Conservation (phyloP, 2,329 filamentous ascomycete species). For the Ophiosphaerella narmari region DNA sequence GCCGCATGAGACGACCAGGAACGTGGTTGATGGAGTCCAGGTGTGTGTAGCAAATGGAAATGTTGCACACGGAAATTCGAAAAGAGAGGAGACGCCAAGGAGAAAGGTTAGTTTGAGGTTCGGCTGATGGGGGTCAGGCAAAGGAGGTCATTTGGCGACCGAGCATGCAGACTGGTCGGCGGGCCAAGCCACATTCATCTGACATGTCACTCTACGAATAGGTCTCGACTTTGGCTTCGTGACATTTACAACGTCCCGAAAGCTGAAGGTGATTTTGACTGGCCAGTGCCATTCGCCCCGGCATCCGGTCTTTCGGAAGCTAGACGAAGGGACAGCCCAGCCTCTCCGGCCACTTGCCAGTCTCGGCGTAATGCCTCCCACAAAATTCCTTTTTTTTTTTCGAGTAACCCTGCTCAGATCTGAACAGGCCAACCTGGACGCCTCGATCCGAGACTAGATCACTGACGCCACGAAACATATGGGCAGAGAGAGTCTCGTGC, state of each 20-base stretch:
- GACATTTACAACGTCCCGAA: too few species aligned
- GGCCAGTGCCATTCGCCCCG: too few species aligned
- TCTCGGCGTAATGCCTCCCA: neutral
- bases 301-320: neutral
- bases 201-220: too few species aligned
- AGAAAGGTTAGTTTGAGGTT: constrained; percentile 20
- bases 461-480: neutral
- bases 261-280: too few species aligned
- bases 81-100: constrained; percentile 15
- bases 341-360: neutral
- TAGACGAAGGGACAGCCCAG: neutral
- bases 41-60: constrained; percentile 11
- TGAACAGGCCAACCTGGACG: neutral
- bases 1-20: constrained; percentile 12
- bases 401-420: neutral
- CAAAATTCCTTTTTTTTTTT: neutral
- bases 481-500: constrained; percentile 1
- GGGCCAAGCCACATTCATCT: neutral
- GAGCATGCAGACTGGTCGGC: neutral
- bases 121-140: constrained; percentile 3
- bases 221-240: too few species aligned
- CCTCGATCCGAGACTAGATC: neutral
- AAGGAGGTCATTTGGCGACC: constrained; percentile 12
- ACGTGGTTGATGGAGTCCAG: constrained; percentile 1
- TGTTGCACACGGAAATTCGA: constrained; percentile 2